Base-by-base conservation (phyloP, 805 yeast genomes). In the Torulaspora indica region DNA sequence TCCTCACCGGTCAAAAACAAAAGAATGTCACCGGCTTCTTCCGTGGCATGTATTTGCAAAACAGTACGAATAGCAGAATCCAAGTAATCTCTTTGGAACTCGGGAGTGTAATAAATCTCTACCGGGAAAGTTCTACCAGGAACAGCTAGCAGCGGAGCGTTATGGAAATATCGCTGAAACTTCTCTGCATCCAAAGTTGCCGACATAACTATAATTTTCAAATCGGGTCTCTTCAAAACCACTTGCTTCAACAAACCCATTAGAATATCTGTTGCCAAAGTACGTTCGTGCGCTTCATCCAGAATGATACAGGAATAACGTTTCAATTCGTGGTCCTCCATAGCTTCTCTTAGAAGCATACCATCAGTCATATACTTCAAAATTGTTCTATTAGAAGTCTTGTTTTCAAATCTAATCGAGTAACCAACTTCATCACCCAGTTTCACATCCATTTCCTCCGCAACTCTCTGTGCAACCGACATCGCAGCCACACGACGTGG, bases 401-500 rank as follows among this genome's bases (percentile, higher is more conserved):
- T 86, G 68, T 91, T 90, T 56, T 93, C 98, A 62, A 91, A 91
- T 72, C 98, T 83, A 56, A 91, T 85, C 53, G 84, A 79, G 69
- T 91, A 91, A 70, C 98, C 98, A 47, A 91, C 98, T 67, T 91
- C 95, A 53, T 83, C 84, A 28, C 98, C 98, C 40, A 91, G 70
- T 48, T 77, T 74, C 5, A 91, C 98, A 66, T 90, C 98, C 93
- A 90, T 80, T 68, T 91, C 98, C 60, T 88, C 95, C 3, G 98
- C 96, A 42, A 91, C 98, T 73, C 98, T 85, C 52, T 85, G 82
- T 15, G 98, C 98, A 46, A 90, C 98, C 43, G 95, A 85, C 97
- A 90, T 91, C 13, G 98, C 98, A 14, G 98, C 98, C 54, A 91
- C 98, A 69, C 98, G 81, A 72, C 98, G 81, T 13, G 98, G 98